A percentile compares a stretch with the other conserved stretches of the same genome.
phyloP scores from a whole-genome alignment of 2,329 filamentous ascomycete genomes.

The Aspergillus neotritici region DNA sequence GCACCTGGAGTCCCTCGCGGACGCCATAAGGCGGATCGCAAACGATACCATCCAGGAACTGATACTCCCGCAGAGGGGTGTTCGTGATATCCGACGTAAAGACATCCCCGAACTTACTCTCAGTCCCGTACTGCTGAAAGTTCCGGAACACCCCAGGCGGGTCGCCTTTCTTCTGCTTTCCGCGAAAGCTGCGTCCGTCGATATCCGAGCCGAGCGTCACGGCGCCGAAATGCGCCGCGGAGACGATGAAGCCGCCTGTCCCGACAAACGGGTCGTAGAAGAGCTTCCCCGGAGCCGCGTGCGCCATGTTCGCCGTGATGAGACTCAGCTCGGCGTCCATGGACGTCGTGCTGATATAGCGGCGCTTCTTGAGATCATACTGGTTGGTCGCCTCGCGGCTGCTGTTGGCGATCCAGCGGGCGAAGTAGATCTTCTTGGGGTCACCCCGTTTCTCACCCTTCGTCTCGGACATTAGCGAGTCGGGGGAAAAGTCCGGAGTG shows the following conservation, averaged over 20 bases:
- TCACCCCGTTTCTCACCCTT: constrained; percentile 35
- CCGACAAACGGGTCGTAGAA: constrained; percentile 96
- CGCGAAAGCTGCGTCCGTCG: constrained; percentile 81
- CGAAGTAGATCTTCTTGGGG: constrained; percentile 63
- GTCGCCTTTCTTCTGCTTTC: constrained; percentile 47
- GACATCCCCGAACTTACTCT: constrained; percentile 62
- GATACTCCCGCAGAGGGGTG: constrained; percentile 59
- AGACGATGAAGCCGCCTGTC: constrained; percentile 86
- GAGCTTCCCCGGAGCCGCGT: constrained; percentile 73
- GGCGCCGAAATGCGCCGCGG: constrained; percentile 85
- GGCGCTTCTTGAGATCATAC: constrained; percentile 87
- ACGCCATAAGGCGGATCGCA: constrained; percentile 97
- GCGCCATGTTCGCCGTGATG: constrained; percentile 83
- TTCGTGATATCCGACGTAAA: constrained; percentile 88
- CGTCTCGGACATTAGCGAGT: constrained; percentile 14
- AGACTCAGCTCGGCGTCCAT: constrained; percentile 95
- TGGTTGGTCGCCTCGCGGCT: constrained; percentile 62
- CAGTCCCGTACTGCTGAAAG: constrained; percentile 75
- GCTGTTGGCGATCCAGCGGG: constrained; percentile 62
- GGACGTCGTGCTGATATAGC: constrained; percentile 90
- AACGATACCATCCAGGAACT: constrained; percentile 80
- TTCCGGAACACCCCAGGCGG: constrained; percentile 56
- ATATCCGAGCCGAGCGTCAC: constrained; percentile 83
- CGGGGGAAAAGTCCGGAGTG: constrained; percentile 42
- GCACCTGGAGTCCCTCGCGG: constrained; percentile 80